Evolutionary conservation across 2,329 filamentous ascomycete species (phyloP).

Genomic region (Malbranchea cinnamomea): DNA sequence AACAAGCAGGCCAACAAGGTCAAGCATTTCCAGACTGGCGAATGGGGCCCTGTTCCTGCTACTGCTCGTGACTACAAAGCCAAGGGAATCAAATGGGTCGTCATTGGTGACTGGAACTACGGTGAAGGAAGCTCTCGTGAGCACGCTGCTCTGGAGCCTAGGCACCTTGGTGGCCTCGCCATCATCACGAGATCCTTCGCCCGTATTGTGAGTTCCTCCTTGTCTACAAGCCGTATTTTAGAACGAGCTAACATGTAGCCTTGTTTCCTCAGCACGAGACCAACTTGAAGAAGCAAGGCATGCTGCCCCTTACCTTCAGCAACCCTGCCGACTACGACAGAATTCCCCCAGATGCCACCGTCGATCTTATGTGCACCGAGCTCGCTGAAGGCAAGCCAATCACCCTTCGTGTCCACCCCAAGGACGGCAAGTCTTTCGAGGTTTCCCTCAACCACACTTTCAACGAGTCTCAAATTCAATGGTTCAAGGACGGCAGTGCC

Average conservation of each 20-base stretch:
- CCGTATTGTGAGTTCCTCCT: slow-evolving; percentile 57
- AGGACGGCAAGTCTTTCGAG: slow-evolving; percentile 68
- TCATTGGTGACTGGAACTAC: slow-evolving; percentile 99
- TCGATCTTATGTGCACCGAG: slow-evolving; percentile 80
- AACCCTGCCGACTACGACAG: slow-evolving; percentile 96
- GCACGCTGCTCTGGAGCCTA: slow-evolving; percentile 93
- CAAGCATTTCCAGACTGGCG: slow-evolving; percentile 72
- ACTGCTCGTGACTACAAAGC: slow-evolving; percentile 98
- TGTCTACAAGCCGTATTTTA: too few species aligned
- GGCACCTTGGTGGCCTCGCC: slow-evolving; percentile 89
- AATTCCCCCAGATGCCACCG: slow-evolving; percentile 82
- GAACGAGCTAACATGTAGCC: neutral
- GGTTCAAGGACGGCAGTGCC: slow-evolving; percentile 97
- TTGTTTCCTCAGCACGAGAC: slow-evolving; percentile 64
- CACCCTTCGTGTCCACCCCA: slow-evolving; percentile 82
- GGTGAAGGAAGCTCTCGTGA: slow-evolving; percentile 95
- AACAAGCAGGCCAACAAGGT: slow-evolving; percentile 98
- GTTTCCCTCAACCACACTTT: slow-evolving; percentile 85
- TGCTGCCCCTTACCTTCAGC: slow-evolving; percentile 93
- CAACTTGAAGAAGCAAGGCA: slow-evolving; percentile 99
- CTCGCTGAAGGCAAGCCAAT: slow-evolving; percentile 85
- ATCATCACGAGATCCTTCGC: slow-evolving; percentile 94
- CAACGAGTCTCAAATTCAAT: slow-evolving; percentile 95
- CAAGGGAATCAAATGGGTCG: slow-evolving; percentile 91
- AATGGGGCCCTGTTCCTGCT: slow-evolving; percentile 77